These are phyloP conservation scores for Kwoniella heveanensis DNA, from an alignment of 768 basidiomycete species.

Conservation along the genomic window DNA sequence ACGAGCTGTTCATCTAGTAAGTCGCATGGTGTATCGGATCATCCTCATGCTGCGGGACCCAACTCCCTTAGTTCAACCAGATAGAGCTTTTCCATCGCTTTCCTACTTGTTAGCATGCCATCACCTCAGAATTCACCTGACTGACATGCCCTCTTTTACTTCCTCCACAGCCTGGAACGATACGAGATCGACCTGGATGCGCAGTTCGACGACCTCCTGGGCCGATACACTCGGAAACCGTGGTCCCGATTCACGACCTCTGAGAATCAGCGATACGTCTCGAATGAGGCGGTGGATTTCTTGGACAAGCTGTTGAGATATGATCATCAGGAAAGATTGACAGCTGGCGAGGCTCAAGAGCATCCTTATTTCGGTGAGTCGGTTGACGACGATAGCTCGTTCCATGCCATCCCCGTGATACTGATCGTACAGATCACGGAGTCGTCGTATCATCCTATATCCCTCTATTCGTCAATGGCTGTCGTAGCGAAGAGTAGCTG, in stretches of 20 bases:
- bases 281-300: slow-evolving; percentile 95
- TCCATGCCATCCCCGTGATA: no score
- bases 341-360: slow-evolving; percentile 86
- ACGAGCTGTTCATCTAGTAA: slow-evolving; percentile 82
- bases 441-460: no score
- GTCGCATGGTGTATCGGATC: slow-evolving; percentile 15
- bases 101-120: no score
- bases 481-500: no score
- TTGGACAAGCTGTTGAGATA: slow-evolving; percentile 93
- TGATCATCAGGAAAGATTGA: slow-evolving; percentile 95
- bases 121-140: no score
- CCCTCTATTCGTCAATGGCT: no score
- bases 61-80: no score
- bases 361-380: slow-evolving; percentile 81
- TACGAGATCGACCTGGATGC: slow-evolving; percentile 93
- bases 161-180: slow-evolving; percentile 52
- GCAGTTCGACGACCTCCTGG: slow-evolving; percentile 93
- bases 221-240: slow-evolving; percentile 90
- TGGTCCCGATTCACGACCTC: slow-evolving; percentile 95
- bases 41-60: no score
- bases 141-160: slow-evolving; percentile 8
- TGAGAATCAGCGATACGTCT: slow-evolving; percentile 89
- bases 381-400: no score
- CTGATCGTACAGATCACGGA: no score
- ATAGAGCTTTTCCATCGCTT: no score